Conservation (phyloP, 352 stramenopile genomes). For the Globisporangium spinosum region DNA sequence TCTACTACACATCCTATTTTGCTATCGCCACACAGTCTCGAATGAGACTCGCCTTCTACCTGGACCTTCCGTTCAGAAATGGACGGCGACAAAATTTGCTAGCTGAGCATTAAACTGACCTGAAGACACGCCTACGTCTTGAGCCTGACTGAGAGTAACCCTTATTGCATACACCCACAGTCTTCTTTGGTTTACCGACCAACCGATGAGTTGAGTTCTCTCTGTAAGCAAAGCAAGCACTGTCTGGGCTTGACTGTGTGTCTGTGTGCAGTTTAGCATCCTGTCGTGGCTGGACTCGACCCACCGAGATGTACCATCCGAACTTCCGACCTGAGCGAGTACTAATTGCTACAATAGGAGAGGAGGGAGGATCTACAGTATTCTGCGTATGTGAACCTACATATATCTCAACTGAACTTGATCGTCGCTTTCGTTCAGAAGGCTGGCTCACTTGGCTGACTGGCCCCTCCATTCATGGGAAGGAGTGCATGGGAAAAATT, state of each 20-base stretch:
- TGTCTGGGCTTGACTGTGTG: neutral
- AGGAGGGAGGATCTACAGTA: neutral
- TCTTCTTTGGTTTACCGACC: neutral
- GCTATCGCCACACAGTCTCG: neutral
- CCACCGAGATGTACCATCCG: neutral
- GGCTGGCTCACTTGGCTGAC: neutral
- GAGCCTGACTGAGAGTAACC: neutral
- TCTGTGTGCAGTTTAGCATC: neutral
- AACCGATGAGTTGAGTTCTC: neutral
- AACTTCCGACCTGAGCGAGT: neutral
- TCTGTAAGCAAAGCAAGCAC: neutral
- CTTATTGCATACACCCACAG: neutral
- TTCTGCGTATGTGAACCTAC: neutral
- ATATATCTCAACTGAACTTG: neutral
- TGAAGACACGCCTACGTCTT: neutral
- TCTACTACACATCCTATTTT: neutral
- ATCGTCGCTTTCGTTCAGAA: neutral
- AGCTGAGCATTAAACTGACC: neutral
- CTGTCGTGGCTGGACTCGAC: neutral
- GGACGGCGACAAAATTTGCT: neutral
- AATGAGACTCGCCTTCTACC: neutral
- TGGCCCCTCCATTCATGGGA: slow-evolving; percentile 14
- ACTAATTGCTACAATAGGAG: neutral
- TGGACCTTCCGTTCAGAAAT: neutral
- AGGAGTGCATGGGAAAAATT: slow-evolving; percentile 52